Evolutionary conservation across 2,329 filamentous ascomycete species (phyloP).

Genomic region (Trichophaea hybrida): DNA sequence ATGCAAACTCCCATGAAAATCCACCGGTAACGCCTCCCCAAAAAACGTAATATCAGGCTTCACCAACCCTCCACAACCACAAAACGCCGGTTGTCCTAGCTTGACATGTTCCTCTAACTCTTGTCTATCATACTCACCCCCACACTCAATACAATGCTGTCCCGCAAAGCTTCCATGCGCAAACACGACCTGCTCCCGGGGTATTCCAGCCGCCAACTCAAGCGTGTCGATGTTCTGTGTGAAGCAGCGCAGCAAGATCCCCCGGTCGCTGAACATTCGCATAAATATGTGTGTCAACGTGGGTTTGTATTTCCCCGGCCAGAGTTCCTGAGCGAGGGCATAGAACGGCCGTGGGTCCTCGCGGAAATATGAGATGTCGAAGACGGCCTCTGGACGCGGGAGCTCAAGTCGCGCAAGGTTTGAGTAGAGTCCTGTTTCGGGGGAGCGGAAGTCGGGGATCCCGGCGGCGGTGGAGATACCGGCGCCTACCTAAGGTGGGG

Average conservation of each 20-base stretch:
- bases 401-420: slow-evolving; percentile 78
- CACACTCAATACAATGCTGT: slow-evolving; percentile 85
- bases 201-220: slow-evolving; percentile 74
- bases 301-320: slow-evolving; percentile 75
- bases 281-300: slow-evolving; percentile 88
- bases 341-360: slow-evolving; percentile 81
- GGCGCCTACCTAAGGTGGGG: slow-evolving; percentile 52
- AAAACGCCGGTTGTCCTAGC: slow-evolving; percentile 31
- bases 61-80: slow-evolving; percentile 59
- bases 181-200: slow-evolving; percentile 67
- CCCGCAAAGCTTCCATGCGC: slow-evolving; percentile 90
- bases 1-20: slow-evolving; percentile 47
- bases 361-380: slow-evolving; percentile 82
- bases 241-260: slow-evolving; percentile 68
- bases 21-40: slow-evolving; percentile 54
- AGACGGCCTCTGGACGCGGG: slow-evolving; percentile 81
- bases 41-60: slow-evolving; percentile 96
- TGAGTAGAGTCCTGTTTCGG: slow-evolving; percentile 82
- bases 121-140: slow-evolving; percentile 40
- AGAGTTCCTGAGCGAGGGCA: slow-evolving; percentile 76
- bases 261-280: slow-evolving; percentile 62
- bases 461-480: slow-evolving; percentile 62
- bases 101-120: slow-evolving; percentile 1
- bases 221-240: slow-evolving; percentile 88
- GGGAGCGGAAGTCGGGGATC: slow-evolving; percentile 90